Evolutionary conservation across 169 alveolate genomes (phyloP).

Genomic region (Hammondia hammondi): DNA sequence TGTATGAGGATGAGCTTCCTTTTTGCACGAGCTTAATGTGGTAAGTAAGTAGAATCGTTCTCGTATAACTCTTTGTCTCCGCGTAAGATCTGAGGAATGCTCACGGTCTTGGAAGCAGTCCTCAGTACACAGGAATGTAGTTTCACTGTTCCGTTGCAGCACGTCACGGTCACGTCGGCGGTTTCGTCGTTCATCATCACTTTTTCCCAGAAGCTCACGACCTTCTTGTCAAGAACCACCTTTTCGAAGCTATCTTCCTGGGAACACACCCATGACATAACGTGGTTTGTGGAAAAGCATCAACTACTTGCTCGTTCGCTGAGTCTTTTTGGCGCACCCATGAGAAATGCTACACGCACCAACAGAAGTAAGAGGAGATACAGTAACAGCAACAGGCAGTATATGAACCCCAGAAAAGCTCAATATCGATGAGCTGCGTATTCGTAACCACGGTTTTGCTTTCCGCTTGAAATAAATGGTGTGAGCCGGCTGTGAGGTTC

Average conservation of each 20-base stretch:
- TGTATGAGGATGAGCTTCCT: too few relatives aligned
- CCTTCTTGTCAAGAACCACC: constrained; percentile 12
- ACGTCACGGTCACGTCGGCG: constrained; percentile 12
- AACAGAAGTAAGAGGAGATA: too few relatives aligned
- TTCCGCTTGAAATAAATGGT: too few relatives aligned
- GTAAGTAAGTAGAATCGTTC: too few relatives aligned
- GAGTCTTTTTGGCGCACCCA: neutral
- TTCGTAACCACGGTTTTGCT: too few relatives aligned
- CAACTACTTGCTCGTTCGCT: too few relatives aligned
- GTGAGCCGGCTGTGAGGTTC: too few relatives aligned
- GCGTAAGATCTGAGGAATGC: neutral
- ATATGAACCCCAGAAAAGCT: too few relatives aligned
- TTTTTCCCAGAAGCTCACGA: constrained; percentile 28
- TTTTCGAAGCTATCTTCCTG: constrained; percentile 1
- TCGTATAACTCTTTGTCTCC: neutral
- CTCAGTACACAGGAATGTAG: constrained; percentile 20
- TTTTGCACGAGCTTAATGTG: too few relatives aligned
- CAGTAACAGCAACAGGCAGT: too few relatives aligned
- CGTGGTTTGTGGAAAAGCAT: neutral
- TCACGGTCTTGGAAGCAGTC: constrained; percentile 6
- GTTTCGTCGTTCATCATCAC: neutral
- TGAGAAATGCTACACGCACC: neutral
- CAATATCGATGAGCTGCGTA: too few relatives aligned
- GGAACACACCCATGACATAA: neutral
- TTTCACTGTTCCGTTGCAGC: constrained; percentile 2